phyloP scores from a whole-genome alignment of 805 yeast species.

The Candida boleticola region DNA sequence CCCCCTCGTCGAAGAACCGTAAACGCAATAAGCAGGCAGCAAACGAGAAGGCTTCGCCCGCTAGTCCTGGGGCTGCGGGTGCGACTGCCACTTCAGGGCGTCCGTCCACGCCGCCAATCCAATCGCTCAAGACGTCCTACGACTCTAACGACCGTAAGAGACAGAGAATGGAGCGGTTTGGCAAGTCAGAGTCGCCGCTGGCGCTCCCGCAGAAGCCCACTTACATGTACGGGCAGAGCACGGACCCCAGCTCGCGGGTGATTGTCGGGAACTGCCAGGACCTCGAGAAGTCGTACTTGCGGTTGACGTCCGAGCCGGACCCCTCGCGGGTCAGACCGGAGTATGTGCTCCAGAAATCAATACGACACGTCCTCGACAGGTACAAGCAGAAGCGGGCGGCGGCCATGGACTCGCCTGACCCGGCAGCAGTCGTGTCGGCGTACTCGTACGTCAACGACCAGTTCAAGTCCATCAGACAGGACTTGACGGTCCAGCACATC shows the following conservation, averaged over 20 bases:
- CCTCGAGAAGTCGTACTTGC: slow-evolving; percentile 74
- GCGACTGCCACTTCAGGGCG: not conserved
- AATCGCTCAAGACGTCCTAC: slow-evolving; percentile 6
- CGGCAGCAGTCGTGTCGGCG: slow-evolving; percentile 25
- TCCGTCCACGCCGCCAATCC: not conserved
- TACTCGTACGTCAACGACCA: slow-evolving; percentile 86
- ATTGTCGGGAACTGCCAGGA: slow-evolving; percentile 61
- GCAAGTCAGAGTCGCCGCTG: slow-evolving; percentile 15
- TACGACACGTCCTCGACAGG: slow-evolving; percentile 51
- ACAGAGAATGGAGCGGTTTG: slow-evolving; percentile 51
- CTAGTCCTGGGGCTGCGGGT: not conserved
- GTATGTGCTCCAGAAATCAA: slow-evolving; percentile 54
- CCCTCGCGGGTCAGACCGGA: slow-evolving; percentile 81
- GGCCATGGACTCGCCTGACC: not conserved
- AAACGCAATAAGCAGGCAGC: not conserved
- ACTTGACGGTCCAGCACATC: slow-evolving; percentile 86
- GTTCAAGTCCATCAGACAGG: slow-evolving; percentile 89
- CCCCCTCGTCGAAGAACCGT: not conserved
- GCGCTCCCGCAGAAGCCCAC: slow-evolving; percentile 7
- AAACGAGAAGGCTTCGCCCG: not conserved
- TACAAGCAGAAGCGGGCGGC: slow-evolving; percentile 38
- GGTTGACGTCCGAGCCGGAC: slow-evolving; percentile 89
- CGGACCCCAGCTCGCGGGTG: slow-evolving; percentile 17
- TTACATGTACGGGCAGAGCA: slow-evolving; percentile 5
- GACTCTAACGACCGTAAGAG: slow-evolving; percentile 36